Evolutionary conservation across 2,329 filamentous ascomycete species (phyloP), one percentile per base, ranked within the genome.

Genomic region (Drechslerella dactyloides): DNA sequence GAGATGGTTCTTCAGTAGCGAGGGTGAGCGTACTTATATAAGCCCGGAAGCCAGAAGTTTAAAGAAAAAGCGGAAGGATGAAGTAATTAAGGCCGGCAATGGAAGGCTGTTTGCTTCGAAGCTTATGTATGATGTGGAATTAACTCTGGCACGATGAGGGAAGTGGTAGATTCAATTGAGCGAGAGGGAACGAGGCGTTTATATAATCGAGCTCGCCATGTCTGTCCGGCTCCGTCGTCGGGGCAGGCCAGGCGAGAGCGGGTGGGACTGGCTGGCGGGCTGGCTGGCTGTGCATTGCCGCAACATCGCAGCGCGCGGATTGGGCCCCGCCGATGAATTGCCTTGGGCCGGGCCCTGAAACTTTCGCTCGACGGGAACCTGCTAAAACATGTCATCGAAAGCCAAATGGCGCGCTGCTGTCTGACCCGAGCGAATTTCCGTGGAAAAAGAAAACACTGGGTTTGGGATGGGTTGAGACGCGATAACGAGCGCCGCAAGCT

Each of bases 181-280:
- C 44, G 44, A 19, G 7, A 19, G 15, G 44, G 19, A 19, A 48
- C 17, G 44, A 48, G 44, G 8, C 19, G 44, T 48, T 48, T 48
- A 48, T 48, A 48, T 48, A 48, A 48, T 48, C 64, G 64, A 72
- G 60, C 61, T 51, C 60, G 19, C 44, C 42, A 19, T 23, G 11
- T 13, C 37, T 42, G 33, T 37, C n/a, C n/a, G n/a, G n/a, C n/a
- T 42, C 13, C 37, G 37, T 42, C n/a, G 37, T 42, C 37, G 37
- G n/a, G 37, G 11, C 11, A 42, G 37, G n/a, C 13, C 37, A 42
- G 37, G 27, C 27, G 27, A 42, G 37, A 42, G 13, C 5, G 2
- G 37, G 37, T 17, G 13, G 37, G 11, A 17, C n/a, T 17, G 37
- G 5, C 4, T 15, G 37, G 5, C 37, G 5, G 4, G n/a, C n/a